phyloP scores from a whole-genome alignment of 2,329 filamentous ascomycete species.

The Trichophyton verrucosum region DNA sequence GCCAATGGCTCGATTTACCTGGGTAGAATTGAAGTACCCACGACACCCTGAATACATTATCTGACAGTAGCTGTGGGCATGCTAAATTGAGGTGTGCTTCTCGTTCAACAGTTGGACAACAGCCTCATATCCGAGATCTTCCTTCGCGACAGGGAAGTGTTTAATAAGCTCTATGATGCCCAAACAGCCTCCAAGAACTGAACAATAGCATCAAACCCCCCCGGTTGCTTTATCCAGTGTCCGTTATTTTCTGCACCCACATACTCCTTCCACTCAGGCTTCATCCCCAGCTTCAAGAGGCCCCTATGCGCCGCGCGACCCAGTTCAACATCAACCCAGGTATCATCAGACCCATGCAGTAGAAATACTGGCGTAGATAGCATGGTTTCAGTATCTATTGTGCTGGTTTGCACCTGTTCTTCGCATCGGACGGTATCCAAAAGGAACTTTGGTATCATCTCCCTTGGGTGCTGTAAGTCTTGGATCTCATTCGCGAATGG shows the following conservation, averaged over 20 bases:
- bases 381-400: conserved; percentile 7
- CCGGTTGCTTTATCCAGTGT: conserved; percentile 39
- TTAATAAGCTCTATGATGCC: not conserved
- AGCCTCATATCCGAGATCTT: not conserved
- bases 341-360: conserved; percentile 39
- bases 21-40: too few species aligned
- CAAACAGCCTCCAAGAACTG: conserved; percentile 19
- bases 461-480: not conserved
- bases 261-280: conserved; percentile 28
- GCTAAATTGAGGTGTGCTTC: not conserved
- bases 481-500: conserved; percentile 29
- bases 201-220: conserved; percentile 34
- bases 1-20: too few species aligned
- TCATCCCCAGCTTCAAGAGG: conserved; percentile 22
- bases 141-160: not conserved
- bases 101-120: not conserved
- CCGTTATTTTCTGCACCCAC: conserved; percentile 34
- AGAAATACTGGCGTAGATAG: conserved; percentile 32
- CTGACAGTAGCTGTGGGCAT: not conserved
- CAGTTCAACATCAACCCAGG: conserved; percentile 34
- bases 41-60: not conserved
- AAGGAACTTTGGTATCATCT: conserved; percentile 4
- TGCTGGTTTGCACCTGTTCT: not conserved
- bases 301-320: conserved; percentile 26
- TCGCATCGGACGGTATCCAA: conserved; percentile 6